Evolutionary conservation across 2,329 filamentous ascomycete genomes (phyloP).

Genomic region (Elsinoe fawcettii): DNA sequence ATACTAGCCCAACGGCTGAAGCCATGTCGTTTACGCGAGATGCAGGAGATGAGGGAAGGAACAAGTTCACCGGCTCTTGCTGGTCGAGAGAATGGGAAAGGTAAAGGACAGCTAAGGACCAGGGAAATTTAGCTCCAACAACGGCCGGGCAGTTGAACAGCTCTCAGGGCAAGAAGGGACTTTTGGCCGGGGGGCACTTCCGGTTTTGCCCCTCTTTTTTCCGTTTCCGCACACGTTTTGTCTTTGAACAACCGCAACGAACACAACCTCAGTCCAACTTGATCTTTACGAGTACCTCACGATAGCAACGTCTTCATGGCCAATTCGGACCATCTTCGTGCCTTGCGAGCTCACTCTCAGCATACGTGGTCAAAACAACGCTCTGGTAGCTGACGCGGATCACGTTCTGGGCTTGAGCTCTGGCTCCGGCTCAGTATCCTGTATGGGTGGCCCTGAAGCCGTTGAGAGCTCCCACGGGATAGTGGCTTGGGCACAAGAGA

Average conservation of each 20-base stretch:
- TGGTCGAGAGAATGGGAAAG: background rate
- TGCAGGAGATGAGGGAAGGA: conserved; percentile 12
- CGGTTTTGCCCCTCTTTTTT: background rate
- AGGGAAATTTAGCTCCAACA: background rate
- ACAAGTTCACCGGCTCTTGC: background rate
- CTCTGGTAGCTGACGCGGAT: background rate
- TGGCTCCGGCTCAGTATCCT: too few relatives aligned
- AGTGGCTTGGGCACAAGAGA: background rate
- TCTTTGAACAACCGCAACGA: background rate
- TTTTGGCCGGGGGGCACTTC: background rate
- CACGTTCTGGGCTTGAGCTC: background rate
- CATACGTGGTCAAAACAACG: background rate
- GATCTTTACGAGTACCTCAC: background rate
- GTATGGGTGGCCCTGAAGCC: background rate
- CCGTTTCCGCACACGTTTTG: background rate
- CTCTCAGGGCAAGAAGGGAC: background rate
- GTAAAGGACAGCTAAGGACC: background rate
- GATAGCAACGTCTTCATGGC: background rate
- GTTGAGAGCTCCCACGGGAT: background rate
- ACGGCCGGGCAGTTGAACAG: background rate
- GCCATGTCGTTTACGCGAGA: background rate
- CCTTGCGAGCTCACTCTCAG: background rate
- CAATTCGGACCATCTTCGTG: background rate
- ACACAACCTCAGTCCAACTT: background rate
- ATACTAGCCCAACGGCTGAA: background rate